Evolutionary conservation across 352 stramenopile species (phyloP).

Genomic region (Phytophthora nicotianae): DNA sequence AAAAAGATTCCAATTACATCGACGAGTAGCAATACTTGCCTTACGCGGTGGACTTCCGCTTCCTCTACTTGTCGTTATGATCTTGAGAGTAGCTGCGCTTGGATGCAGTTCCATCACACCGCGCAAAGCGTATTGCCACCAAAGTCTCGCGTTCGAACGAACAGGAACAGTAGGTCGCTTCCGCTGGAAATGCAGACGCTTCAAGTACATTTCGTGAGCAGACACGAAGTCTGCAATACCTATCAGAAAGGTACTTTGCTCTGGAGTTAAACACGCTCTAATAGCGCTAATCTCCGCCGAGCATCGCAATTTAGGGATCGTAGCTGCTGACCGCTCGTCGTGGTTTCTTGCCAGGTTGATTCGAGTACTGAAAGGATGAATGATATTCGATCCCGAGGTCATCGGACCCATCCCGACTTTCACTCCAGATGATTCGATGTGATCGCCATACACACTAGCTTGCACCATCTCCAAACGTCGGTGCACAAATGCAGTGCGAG

Average conservation of each 20-base stretch:
- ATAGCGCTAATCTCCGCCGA: constrained; percentile 74
- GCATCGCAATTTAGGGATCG: constrained; percentile 76
- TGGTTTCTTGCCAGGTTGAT: constrained; percentile 85
- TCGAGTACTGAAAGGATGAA: constrained; percentile 76
- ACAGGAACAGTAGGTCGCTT: constrained; percentile 62
- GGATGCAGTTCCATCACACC: constrained; percentile 70
- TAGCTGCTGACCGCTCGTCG: constrained; percentile 64
- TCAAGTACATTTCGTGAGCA: constrained; percentile 82
- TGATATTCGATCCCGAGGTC: constrained; percentile 54
- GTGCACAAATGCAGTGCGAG: constrained; percentile 84
- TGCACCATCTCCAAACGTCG: constrained; percentile 66
- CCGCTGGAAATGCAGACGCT: constrained; percentile 76
- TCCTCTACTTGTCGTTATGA: background rate
- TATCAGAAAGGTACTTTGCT: constrained; percentile 82
- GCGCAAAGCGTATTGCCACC: constrained; percentile 83
- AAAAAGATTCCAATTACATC: constrained; percentile 71
- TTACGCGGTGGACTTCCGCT: constrained; percentile 4
- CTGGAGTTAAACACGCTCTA: constrained; percentile 60
- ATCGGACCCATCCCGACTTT: constrained; percentile 15
- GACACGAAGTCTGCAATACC: constrained; percentile 82
- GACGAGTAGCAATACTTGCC: constrained; percentile 14
- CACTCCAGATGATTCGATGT: constrained; percentile 25
- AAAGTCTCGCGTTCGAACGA: constrained; percentile 51
- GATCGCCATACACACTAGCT: constrained; percentile 71
- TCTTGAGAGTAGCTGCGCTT: constrained; percentile 8